Evolutionary conservation across 2,329 filamentous ascomycete species (phyloP), one percentile per base, ranked within the genome.

Genomic region (Coniochaeta ligniaria): DNA sequence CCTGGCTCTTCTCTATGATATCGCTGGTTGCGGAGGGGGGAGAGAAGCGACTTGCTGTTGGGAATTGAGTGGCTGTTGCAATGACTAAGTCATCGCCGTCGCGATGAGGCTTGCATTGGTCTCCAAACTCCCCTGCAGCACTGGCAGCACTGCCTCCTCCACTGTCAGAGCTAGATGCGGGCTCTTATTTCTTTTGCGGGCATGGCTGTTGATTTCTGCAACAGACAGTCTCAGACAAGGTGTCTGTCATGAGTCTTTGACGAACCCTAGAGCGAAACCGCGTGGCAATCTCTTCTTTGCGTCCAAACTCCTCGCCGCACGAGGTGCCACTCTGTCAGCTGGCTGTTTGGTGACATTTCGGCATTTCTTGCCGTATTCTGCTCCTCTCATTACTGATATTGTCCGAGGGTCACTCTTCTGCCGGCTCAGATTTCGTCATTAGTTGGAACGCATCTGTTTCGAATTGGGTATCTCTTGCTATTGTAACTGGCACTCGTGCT

Each of bases 51-150:
- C 35, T 14, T 8, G 47, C 14, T n/a, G 43, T 24, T 24, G 17
- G 38, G 38, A 24, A 14, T 47, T 20, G 6, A 47, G 43, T 24
- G 38, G 17, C 43, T 47, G 20, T n/a, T 24, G 14, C 47, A 14
- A 57, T 57, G 28, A 57, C 31, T 24, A 36, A 57, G 35, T 14
- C n/a, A 57, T 57, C 54, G 54, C 54, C 2, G 17, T 20, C 8
- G 54, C 54, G 54, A 57, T 57, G 54, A 57, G 35, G 54, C 54
- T 26, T 57, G 54, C n/a, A 57, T 57, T 22, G 16, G 17, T 16
- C 26, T 14, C 26, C 6, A 22, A n/a, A n/a, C n/a, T 11, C 2
- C 4, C 47, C 12, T n/a, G 16, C 22, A 52, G 24, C 22, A 52
- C 47, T 14, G 6, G 35, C 35, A 33, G 6, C 45, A 50, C 22